Evolutionary conservation across 371 early-diverging fungal species (phyloP).

Genomic region (Actinomortierella wolfii): DNA sequence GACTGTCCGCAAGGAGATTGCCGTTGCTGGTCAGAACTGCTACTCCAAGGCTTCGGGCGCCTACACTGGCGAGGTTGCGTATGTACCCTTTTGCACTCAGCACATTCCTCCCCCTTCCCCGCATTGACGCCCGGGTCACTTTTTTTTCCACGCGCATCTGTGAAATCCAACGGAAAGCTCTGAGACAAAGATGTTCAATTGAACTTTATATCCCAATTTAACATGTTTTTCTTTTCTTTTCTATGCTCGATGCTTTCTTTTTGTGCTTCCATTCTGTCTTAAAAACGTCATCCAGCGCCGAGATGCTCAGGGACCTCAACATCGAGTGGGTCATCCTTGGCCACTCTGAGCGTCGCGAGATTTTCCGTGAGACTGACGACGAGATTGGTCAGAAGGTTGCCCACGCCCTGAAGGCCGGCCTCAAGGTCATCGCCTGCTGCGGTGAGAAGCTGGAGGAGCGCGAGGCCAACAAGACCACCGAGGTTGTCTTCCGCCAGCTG

Average conservation of each 20-base stretch:
- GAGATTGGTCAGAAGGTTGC: constrained; percentile 85
- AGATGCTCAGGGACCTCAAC: constrained; percentile 94
- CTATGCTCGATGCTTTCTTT: background rate
- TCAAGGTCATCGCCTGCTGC: constrained; percentile 96
- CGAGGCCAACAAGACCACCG: constrained; percentile 83
- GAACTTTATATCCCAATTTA: background rate
- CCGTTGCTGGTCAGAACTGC: constrained; percentile 97
- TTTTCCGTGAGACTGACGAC: constrained; percentile 91
- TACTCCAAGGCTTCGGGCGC: constrained; percentile 90
- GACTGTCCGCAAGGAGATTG: constrained; percentile 79
- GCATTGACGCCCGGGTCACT: no score
- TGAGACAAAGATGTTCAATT: background rate
- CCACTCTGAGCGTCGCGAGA: constrained; percentile 98
- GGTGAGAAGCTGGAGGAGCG: constrained; percentile 98
- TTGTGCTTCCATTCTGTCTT: background rate
- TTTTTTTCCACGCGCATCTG: background rate
- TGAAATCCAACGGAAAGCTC: background rate
- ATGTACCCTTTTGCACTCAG: constrained; percentile 7
- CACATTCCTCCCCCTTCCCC: no score
- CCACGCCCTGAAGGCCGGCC: constrained; percentile 84
- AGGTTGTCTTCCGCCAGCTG: constrained; percentile 91
- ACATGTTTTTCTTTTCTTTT: background rate
- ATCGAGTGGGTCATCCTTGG: constrained; percentile 98
- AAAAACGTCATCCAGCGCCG: constrained; percentile 64
- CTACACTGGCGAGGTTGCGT: constrained; percentile 98